Evolutionary conservation across 345 rosid genomes (phyloP), one percentile per base, ranked within the genome.

Genomic region (Trapa incisa): DNA sequence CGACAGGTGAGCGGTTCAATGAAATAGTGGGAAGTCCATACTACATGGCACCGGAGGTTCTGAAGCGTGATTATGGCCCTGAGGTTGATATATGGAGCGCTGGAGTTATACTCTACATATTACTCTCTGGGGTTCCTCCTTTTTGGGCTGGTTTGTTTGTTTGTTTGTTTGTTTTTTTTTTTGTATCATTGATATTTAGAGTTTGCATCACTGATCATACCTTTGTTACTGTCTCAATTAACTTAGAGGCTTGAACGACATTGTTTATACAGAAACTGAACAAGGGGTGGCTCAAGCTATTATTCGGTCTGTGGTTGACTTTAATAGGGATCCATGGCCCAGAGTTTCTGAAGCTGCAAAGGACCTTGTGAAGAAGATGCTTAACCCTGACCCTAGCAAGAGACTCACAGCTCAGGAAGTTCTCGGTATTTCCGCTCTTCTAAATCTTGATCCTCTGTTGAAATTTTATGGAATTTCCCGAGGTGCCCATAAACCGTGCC

Each of bases 301-400:
- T 85, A 84, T 93, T 68, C 89, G 95, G 58, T 88, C 96, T 1
- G 86, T 73, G 1, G 79, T 93, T 36, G 97, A 90, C 72, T 93
- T 93, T 71, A 88, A 83, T 80, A 85, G 96, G 79, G 96, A 93
- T 58, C 98, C 97, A 6, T 93, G 98, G 98, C 98, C 98, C 58
- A 93, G 79, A 83, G 98, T 93, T 76, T 93, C 97, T 45, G 95
- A 91, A 39, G 66, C 79, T 64, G 98, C 97, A n/a, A 93, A 93
- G 83, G 98, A 91, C 75, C 94, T 93, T 35, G 92, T 91, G 74
- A 91, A 80, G 80, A 91, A 88, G 74, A 93, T 93, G 97, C 96
- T 93, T 71, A 83, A 87, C 78, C 95, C 97, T 64, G 91, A 87
- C 69, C 92, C 96, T 0, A 80, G 71, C 73, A 78, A 78, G 73